phyloP scores from a whole-genome alignment of 345 rosid species.

The rapeseed (Brassica napus) region Da-Ae NC_063439.1:11272001-11272500 shows the following conservation, averaged over 20 bases:
- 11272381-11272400: slow-evolving; percentile 12
- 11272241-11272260: too few species aligned
- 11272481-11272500: slow-evolving; percentile 51
- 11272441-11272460: slow-evolving; percentile 53
- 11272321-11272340: background rate
- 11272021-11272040: too few species aligned
- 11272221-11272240: background rate
- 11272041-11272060: too few species aligned
- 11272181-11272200: background rate
- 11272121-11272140: background rate
- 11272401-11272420: background rate
- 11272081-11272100: background rate
- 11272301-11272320: background rate
- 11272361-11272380: slow-evolving; percentile 17
- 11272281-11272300: background rate
- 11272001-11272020: too few species aligned
- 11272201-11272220: background rate
- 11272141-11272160: background rate
- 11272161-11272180: background rate
- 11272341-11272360: background rate
- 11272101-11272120: background rate
- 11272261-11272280: background rate
- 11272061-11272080: background rate
- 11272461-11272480: slow-evolving; percentile 49
- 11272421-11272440: slow-evolving; percentile 41